A percentile compares a stretch with the other conserved stretches of the same genome.
Conservation (phyloP, 176 grass and related monocot species). For the Aegilops tauschii region DNA sequence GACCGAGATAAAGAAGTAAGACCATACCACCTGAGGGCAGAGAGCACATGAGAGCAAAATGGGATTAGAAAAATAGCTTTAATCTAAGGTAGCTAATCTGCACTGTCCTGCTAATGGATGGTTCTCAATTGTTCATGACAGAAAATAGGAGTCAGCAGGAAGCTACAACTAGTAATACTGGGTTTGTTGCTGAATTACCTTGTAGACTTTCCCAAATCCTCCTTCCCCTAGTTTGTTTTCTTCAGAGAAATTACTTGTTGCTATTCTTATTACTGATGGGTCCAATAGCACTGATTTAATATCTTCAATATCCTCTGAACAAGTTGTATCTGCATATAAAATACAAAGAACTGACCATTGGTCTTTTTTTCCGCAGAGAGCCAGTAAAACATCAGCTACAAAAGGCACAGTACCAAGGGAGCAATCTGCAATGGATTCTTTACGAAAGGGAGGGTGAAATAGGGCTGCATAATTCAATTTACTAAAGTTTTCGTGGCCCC, state of each 20-base stretch:
- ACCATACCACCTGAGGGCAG: not conserved
- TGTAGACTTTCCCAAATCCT: conserved; percentile 65
- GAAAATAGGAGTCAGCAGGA: not conserved
- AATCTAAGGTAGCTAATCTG: not conserved
- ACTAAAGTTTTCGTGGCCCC: not conserved
- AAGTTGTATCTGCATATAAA: not conserved
- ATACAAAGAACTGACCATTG: not conserved
- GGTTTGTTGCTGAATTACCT: conserved; percentile 24
- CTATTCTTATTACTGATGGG: conserved; percentile 9
- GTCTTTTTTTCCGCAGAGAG: not conserved
- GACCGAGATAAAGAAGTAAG: not conserved
- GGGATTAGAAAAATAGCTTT: not conserved
- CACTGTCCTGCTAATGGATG: not conserved
- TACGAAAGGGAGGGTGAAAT: too few relatives aligned
- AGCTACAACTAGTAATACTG: not conserved
- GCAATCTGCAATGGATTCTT: not conserved
- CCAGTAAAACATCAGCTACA: not conserved
- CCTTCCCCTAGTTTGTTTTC: conserved; percentile 65
- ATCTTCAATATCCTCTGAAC: conserved; percentile 30
- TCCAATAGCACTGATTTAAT: conserved; percentile 35
- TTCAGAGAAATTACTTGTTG: conserved; percentile 41
- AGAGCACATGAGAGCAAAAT: not conserved
- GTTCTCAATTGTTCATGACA: not conserved
- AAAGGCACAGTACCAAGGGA: not conserved
- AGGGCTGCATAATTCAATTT: not conserved